phyloP scores from a whole-genome alignment of 331 rosid species.

The Phaseolus coccineus region DNA sequence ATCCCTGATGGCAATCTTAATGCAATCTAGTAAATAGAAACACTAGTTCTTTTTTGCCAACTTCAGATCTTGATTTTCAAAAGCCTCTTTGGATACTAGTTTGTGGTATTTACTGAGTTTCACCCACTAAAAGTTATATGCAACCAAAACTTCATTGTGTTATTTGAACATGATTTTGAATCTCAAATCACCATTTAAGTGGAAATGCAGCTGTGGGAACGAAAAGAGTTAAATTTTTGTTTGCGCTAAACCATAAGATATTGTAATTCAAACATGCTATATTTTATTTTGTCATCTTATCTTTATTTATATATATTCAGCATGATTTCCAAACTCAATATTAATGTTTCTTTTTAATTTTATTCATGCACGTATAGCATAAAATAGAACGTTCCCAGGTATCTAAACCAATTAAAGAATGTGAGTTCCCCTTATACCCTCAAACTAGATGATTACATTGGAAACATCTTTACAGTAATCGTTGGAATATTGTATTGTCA shows the following conservation, averaged over 20 bases:
- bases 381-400: not conserved
- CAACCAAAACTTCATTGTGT: not conserved
- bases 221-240: not conserved
- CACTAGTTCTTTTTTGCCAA: not conserved
- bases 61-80: conserved; percentile 1
- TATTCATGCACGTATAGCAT: not conserved
- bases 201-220: not conserved
- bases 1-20: not conserved
- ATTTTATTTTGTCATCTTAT: not conserved
- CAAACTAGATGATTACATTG: not conserved
- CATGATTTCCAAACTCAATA: not conserved
- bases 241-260: not conserved
- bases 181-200: not conserved
- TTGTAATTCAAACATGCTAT: not conserved
- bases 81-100: not conserved
- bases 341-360: not conserved
- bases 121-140: not conserved
- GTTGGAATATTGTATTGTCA: not conserved
- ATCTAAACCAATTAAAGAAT: not conserved
- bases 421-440: not conserved
- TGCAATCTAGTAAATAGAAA: not conserved
- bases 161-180: conserved; percentile 2
- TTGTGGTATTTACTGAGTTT: not conserved
- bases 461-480: not conserved
- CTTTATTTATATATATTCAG: not conserved